These are phyloP conservation scores for Hypomontagnella submonticulosa DNA, from an alignment of 495 filamentous ascomycete species.

Conservation along the genomic window DNA sequence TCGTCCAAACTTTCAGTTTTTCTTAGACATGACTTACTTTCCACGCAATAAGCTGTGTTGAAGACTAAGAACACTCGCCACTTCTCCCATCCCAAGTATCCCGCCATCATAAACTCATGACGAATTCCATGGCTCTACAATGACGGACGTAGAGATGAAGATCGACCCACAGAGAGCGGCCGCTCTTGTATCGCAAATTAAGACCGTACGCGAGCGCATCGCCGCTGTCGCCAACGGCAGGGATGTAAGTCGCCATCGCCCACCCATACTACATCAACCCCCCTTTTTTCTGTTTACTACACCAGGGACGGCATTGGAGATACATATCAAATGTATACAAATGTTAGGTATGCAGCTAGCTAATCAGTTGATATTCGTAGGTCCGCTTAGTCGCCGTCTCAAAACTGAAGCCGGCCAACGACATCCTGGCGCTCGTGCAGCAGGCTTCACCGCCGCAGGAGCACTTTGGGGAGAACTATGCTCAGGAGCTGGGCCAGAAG, in stretches of 20 bases:
- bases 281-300: neutral
- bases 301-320: too few species aligned
- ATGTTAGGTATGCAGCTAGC: neutral
- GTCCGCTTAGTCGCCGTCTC: constrained; percentile 92
- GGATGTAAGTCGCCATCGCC: constrained; percentile 49
- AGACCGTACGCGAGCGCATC: constrained; percentile 59
- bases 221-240: constrained; percentile 58
- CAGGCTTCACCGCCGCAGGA: constrained; percentile 66
- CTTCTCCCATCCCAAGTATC: neutral
- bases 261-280: neutral
- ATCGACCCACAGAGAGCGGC: constrained; percentile 62
- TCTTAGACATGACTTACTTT: neutral
- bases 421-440: constrained; percentile 82
- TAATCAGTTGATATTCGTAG: constrained; percentile 47
- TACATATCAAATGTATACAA: neutral
- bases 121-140: constrained; percentile 34
- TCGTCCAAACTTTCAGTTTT: constrained; percentile 7
- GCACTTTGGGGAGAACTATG: constrained; percentile 98
- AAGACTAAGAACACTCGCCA: neutral
- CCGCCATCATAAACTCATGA: neutral
- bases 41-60: constrained; percentile 1
- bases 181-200: constrained; percentile 58
- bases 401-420: constrained; percentile 90
- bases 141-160: constrained; percentile 61
- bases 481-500: constrained; percentile 91